Evolutionary conservation across 305 asterid genomes (phyloP).

Genomic region (Ilex paraguariensis): DNA sequence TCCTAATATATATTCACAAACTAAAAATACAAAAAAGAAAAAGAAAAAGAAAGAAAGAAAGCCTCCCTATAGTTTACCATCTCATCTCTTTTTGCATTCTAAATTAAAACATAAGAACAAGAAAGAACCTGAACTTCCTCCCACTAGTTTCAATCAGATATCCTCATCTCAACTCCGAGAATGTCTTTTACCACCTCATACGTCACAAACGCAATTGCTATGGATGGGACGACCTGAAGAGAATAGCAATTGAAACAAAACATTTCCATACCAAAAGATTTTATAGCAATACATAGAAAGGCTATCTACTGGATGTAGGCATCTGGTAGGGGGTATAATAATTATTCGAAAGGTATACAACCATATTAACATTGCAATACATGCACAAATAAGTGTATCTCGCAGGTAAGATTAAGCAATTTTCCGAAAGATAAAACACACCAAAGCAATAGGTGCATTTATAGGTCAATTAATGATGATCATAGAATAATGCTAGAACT

Average conservation of each 20-base stretch:
- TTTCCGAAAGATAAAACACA: too few relatives aligned
- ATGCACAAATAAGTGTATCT: too few relatives aligned
- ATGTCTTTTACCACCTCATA: slow-evolving; percentile 31
- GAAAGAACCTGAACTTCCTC: slow-evolving; percentile 5
- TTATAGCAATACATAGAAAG: too few relatives aligned
- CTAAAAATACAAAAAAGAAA: not conserved
- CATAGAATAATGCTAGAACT: slow-evolving; percentile 7
- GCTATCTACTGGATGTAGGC: too few relatives aligned
- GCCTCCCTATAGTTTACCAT: slow-evolving; percentile 6
- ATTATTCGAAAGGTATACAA: too few relatives aligned
- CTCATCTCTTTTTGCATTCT: slow-evolving; percentile 7
- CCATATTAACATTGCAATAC: too few relatives aligned
- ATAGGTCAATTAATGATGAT: too few relatives aligned
- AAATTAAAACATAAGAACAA: slow-evolving; percentile 12
- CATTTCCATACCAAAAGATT: too few relatives aligned
- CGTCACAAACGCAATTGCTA: slow-evolving; percentile 35
- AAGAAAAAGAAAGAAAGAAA: not conserved
- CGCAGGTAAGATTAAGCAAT: too few relatives aligned
- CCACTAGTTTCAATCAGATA: slow-evolving; percentile 24
- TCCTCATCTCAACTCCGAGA: slow-evolving; percentile 33
- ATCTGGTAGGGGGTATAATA: too few relatives aligned
- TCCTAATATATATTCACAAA: too few relatives aligned
- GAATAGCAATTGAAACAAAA: not conserved
- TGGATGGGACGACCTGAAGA: slow-evolving; percentile 35
- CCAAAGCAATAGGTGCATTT: too few relatives aligned